phyloP scores from a whole-genome alignment of 805 yeast species.

The Debaryomyces maramus region DNA sequence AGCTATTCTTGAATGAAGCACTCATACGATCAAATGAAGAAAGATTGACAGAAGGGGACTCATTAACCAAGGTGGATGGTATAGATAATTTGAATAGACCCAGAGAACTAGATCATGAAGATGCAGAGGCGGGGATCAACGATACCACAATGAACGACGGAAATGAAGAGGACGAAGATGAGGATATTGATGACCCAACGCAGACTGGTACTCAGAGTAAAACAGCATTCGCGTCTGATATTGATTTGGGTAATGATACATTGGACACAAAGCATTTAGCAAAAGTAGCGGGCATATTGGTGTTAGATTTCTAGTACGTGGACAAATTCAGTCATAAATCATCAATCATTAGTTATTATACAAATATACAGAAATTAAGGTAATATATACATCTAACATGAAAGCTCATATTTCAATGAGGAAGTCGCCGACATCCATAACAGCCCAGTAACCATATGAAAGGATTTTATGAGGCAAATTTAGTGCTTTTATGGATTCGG shows the following conservation, averaged over 20 bases:
- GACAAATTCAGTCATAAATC: neutral
- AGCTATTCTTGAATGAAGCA: conserved; percentile 60
- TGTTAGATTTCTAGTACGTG: conserved; percentile 49
- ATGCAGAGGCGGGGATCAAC: neutral
- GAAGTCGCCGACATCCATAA: conserved; percentile 10
- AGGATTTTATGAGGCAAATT: conserved; percentile 12
- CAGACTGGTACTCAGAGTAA: conserved; percentile 21
- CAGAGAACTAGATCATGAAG: conserved; percentile 3
- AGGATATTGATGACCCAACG: conserved; percentile 14
- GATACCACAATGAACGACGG: conserved; percentile 8
- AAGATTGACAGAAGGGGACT: conserved; percentile 32
- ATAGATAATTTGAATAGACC: conserved; percentile 25
- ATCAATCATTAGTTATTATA: neutral
- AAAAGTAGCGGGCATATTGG: conserved; percentile 55
- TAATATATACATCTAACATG: neutral
- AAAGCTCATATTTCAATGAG: neutral
- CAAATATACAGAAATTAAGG: neutral
- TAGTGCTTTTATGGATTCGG: conserved; percentile 18
- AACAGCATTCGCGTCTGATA: conserved; percentile 11
- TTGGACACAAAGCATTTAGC: conserved; percentile 57
- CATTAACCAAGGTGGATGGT: conserved; percentile 28
- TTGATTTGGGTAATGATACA: conserved; percentile 24
- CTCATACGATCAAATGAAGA: conserved; percentile 57
- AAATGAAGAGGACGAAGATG: conserved; percentile 16
- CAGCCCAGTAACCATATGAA: conserved; percentile 15